Conservation (phyloP, 176 grass and related monocot species). For the Triticum dicoccoides region DNA sequence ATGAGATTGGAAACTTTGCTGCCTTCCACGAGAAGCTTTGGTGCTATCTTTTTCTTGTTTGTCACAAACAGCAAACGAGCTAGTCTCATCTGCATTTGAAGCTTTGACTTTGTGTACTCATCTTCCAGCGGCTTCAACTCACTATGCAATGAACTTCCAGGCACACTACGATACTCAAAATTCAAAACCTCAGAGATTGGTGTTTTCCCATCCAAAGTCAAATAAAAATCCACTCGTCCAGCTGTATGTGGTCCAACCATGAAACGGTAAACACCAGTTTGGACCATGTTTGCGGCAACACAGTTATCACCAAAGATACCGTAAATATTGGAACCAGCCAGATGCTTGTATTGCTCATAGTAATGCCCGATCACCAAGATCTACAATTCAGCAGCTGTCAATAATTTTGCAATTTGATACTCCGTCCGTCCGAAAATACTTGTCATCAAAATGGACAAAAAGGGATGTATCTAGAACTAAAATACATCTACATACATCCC, state of each 20-base stretch:
- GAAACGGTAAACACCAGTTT: constrained; percentile 76
- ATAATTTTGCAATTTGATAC: constrained; percentile 14
- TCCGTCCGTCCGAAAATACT: no score
- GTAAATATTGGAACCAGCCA: constrained; percentile 44
- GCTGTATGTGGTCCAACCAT: constrained; percentile 47
- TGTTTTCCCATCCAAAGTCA: constrained; percentile 73
- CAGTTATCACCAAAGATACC: constrained; percentile 66
- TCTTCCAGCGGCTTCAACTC: constrained; percentile 27
- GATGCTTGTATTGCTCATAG: constrained; percentile 54
- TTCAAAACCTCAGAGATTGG: constrained; percentile 71
- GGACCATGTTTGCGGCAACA: constrained; percentile 54
- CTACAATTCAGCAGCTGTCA: constrained; percentile 50
- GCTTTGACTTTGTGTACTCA: constrained; percentile 43
- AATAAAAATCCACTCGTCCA: constrained; percentile 68
- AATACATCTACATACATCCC: no score
- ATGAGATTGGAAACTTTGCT: constrained; percentile 57
- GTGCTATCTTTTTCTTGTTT: constrained; percentile 51
- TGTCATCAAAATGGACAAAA: no score
- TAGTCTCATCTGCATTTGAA: constrained; percentile 75
- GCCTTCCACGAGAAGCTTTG: constrained; percentile 60
- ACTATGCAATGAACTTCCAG: constrained; percentile 24
- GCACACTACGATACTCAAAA: constrained; percentile 63
- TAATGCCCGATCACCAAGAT: constrained; percentile 72
- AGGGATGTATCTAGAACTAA: no score
- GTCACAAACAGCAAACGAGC: constrained; percentile 65